Evolutionary conservation across 106 monocot species (phyloP).

Genomic region (Cymbidium sinense): DNA sequence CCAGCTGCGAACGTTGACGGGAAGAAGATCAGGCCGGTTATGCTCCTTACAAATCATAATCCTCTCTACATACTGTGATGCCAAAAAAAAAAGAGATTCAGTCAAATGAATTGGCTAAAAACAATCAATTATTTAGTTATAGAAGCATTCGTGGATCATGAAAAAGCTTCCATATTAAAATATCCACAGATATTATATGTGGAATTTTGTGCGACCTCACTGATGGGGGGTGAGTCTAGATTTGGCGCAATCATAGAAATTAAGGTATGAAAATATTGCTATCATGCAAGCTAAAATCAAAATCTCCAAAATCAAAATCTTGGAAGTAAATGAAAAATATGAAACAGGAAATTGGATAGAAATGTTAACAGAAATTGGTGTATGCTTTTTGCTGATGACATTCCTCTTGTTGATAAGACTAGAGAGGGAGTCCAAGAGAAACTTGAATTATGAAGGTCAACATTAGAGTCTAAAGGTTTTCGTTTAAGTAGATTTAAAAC

Average conservation of each 20-base stretch:
- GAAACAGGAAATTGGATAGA: neutral
- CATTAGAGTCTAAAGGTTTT: no score
- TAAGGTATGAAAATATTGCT: neutral
- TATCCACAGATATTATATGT: neutral
- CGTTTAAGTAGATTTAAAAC: no score
- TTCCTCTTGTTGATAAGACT: no score
- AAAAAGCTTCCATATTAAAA: neutral
- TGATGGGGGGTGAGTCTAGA: neutral
- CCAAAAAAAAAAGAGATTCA: neutral
- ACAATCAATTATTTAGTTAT: no score
- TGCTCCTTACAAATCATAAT: slow-evolving; percentile 43
- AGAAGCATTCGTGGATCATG: no score
- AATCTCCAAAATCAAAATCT: neutral
- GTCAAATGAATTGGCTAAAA: neutral
- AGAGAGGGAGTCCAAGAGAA: no score
- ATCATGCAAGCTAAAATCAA: neutral
- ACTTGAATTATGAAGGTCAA: no score
- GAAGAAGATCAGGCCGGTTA: slow-evolving; percentile 25
- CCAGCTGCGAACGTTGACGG: slow-evolving; percentile 30
- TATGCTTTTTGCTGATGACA: no score
- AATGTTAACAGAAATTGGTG: neutral
- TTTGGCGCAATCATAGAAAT: neutral
- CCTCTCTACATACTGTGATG: slow-evolving; percentile 75
- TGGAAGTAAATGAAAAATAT: neutral
- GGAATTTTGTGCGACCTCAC: neutral